phyloP scores from a whole-genome alignment of 1,284 basidiomycete genomes.

The Kwoniella shivajii region DNA sequence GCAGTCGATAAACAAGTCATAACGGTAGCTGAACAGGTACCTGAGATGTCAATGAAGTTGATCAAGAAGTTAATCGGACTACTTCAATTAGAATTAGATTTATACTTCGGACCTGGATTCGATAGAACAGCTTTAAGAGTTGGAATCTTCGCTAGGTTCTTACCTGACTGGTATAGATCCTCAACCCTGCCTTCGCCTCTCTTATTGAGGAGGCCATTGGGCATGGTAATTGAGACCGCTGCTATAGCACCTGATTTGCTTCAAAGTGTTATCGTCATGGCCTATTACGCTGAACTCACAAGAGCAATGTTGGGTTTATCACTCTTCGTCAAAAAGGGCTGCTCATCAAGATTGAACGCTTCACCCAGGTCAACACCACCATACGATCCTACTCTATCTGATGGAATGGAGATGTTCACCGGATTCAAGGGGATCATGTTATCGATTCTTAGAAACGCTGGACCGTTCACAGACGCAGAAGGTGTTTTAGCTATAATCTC shows the following conservation, averaged over 20 bases:
- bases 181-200: slow-evolving; percentile 74
- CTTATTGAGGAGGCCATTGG: slow-evolving; percentile 82
- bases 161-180: slow-evolving; percentile 85
- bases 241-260: slow-evolving; percentile 85
- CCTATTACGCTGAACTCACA: slow-evolving; percentile 85
- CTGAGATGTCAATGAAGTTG: slow-evolving; percentile 74
- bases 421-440: slow-evolving; percentile 52
- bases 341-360: slow-evolving; percentile 44
- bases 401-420: slow-evolving; percentile 39
- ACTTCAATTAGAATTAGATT: slow-evolving; percentile 56
- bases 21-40: slow-evolving; percentile 70
- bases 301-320: slow-evolving; percentile 77
- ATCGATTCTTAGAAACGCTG: slow-evolving; percentile 47
- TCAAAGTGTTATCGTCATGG: slow-evolving; percentile 76
- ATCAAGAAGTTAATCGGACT: slow-evolving; percentile 73
- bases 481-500: slow-evolving; percentile 40
- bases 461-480: slow-evolving; percentile 45
- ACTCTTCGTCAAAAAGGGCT: slow-evolving; percentile 47
- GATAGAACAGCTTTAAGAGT: slow-evolving; percentile 72
- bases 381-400: slow-evolving; percentile 30
- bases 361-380: slow-evolving; percentile 54
- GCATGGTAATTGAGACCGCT: slow-evolving; percentile 81
- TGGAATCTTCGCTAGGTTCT: slow-evolving; percentile 79
- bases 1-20: slow-evolving; percentile 38
- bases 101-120: slow-evolving; percentile 53